phyloP scores from a whole-genome alignment of 108 stramenopile genomes.

The Skeletonema menzelii region DNA sequence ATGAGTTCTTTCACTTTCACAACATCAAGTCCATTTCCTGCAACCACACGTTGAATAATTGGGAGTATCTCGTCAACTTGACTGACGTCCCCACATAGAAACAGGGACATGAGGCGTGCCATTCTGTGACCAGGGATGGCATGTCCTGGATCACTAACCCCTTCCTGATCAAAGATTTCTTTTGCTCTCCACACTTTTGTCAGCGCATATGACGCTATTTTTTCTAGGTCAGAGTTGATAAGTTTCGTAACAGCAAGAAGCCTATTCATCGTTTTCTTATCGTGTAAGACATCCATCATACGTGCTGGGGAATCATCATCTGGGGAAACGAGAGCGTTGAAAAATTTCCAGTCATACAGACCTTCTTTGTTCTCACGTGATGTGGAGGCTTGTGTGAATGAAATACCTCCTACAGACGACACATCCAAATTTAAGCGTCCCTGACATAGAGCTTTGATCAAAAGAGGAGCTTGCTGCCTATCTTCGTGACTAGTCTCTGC shows the following conservation, averaged over 20 bases:
- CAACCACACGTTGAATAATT: constrained; percentile 71
- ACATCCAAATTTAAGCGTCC: constrained; percentile 81
- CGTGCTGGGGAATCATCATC: constrained; percentile 71
- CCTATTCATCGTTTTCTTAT: constrained; percentile 82
- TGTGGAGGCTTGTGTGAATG: constrained; percentile 77
- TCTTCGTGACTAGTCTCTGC: constrained; percentile 74
- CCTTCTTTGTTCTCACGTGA: constrained; percentile 79
- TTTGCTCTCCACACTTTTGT: constrained; percentile 82
- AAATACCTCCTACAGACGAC: constrained; percentile 85
- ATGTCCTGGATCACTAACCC: constrained; percentile 76
- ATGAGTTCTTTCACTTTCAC: constrained; percentile 81
- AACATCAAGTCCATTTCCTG: constrained; percentile 85
- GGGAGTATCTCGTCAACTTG: constrained; percentile 72
- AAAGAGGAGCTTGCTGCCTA: constrained; percentile 71
- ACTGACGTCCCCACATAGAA: constrained; percentile 70
- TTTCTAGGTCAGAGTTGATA: constrained; percentile 75
- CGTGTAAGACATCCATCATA: constrained; percentile 79
- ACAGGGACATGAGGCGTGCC: constrained; percentile 74
- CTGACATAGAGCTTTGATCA: constrained; percentile 80
- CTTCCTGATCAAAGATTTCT: constrained; percentile 84
- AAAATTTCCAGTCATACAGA: constrained; percentile 55
- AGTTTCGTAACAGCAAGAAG: constrained; percentile 73
- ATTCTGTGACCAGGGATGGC: constrained; percentile 78
- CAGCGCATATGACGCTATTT: constrained; percentile 52
- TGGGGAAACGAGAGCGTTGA: constrained; percentile 88